A percentile compares a stretch with the other conserved stretches of the same genome.
These are phyloP conservation scores for Mucor plumbeus DNA, from an alignment of 371 early-diverging fungal genomes.

Conservation along the genomic window DNA sequence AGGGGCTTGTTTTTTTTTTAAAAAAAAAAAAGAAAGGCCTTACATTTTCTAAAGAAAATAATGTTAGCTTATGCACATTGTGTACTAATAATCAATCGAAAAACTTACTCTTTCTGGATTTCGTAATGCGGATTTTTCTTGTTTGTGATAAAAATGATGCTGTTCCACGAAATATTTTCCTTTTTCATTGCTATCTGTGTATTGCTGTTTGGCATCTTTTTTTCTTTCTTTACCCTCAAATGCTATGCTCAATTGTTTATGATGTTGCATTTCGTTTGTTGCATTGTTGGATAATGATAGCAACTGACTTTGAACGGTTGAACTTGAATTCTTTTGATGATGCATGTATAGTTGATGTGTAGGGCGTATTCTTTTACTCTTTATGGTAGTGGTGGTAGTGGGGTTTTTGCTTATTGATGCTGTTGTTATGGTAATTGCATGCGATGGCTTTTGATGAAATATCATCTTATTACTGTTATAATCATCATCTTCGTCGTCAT, in stretches of 20 bases:
- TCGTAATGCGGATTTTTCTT: not conserved
- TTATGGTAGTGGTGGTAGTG: not conserved
- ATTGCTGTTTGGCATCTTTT: no score
- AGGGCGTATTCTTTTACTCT: not conserved
- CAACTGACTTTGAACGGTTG: not conserved
- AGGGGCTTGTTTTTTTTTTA: not conserved
- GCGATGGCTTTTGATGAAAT: not conserved
- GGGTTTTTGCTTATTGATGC: not conserved
- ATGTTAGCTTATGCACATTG: not conserved
- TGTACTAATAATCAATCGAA: not conserved
- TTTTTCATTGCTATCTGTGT: not conserved
- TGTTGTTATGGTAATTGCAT: constrained; percentile 2
- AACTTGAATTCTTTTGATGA: not conserved
- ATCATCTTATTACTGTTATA: not conserved
- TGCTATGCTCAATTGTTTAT: not conserved
- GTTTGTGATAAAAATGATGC: not conserved
- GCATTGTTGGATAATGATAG: not conserved
- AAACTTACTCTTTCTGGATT: not conserved
- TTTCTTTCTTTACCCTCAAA: not conserved
- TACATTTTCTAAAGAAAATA: not conserved
- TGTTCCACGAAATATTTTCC: not conserved
- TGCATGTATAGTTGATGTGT: not conserved
- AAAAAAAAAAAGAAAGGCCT: not conserved
- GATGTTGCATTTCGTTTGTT: not conserved
- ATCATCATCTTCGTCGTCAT: not conserved